Conservation (phyloP, 2,329 filamentous ascomycete genomes). For the Sclerotinia spermophila region DNA sequence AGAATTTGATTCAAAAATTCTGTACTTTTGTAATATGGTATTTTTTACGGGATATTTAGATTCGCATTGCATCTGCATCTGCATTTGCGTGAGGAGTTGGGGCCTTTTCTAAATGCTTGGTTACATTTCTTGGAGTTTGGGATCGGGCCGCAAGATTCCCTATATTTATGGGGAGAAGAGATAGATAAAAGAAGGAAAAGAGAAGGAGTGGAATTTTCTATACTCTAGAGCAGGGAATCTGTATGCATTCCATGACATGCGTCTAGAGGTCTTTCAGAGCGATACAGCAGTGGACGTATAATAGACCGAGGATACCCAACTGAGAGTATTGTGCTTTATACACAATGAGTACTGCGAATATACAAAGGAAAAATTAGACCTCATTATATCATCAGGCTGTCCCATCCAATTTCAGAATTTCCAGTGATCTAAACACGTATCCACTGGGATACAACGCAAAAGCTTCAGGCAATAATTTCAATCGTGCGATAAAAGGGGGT, state of each 20-base stretch:
- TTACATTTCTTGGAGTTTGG: background rate
- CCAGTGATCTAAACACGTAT: background rate
- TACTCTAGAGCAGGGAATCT: background rate
- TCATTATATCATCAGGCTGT: background rate
- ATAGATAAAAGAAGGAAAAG: background rate
- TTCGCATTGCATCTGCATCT: background rate
- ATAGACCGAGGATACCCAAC: background rate
- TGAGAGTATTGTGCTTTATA: background rate
- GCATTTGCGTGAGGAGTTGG: background rate
- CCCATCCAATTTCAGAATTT: background rate
- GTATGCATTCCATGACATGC: background rate
- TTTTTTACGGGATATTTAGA: background rate
- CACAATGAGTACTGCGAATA: background rate
- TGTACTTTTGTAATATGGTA: background rate
- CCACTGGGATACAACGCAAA: background rate
- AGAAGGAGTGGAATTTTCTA: background rate
- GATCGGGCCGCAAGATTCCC: background rate
- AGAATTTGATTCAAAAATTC: background rate
- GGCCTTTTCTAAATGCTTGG: background rate
- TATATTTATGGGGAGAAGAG: background rate
- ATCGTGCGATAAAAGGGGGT: background rate
- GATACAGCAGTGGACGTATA: background rate
- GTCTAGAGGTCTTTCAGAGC: background rate
- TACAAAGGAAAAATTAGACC: background rate
- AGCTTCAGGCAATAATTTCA: background rate